These are phyloP conservation scores for Helenozyma baotianmanensis DNA, from an alignment of 805 yeast species.

Conservation along the genomic window DNA sequence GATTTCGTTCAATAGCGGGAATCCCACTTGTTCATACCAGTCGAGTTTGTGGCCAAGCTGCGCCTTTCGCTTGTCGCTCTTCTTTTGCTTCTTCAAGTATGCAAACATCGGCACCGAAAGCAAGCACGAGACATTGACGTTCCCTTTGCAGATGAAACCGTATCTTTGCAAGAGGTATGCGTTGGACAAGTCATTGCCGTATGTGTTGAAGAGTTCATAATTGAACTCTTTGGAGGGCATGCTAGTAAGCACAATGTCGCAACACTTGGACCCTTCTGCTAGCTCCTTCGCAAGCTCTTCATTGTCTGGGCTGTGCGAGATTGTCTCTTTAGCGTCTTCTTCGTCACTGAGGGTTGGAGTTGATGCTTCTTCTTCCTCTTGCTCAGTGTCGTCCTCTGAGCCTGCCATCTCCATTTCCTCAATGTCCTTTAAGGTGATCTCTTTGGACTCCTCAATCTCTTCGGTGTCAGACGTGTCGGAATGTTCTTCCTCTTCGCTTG, in stretches of 20 bases:
- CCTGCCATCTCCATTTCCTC: slow-evolving; percentile 19
- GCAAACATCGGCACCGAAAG: slow-evolving; percentile 48
- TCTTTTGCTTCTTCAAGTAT: slow-evolving; percentile 22
- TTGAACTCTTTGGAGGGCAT: slow-evolving; percentile 39
- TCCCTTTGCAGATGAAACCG: slow-evolving; percentile 61
- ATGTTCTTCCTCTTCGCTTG: slow-evolving; percentile 22
- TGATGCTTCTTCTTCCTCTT: slow-evolving; percentile 17
- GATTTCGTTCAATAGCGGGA: slow-evolving; percentile 29
- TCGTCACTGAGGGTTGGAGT: slow-evolving; percentile 15
- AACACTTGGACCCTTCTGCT: slow-evolving; percentile 45
- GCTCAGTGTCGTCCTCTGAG: slow-evolving; percentile 20
- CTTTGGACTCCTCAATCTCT: slow-evolving; percentile 15
- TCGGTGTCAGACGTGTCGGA: slow-evolving; percentile 11
- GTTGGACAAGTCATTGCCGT: slow-evolving; percentile 67
- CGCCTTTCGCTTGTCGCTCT: slow-evolving; percentile 21
- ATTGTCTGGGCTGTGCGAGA: slow-evolving; percentile 9
- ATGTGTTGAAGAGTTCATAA: slow-evolving; percentile 72
- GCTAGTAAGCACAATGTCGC: slow-evolving; percentile 58
- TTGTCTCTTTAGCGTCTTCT: slow-evolving; percentile 15
- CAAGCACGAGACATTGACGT: slow-evolving; percentile 49
- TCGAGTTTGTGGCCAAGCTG: slow-evolving; percentile 35
- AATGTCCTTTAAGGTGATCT: slow-evolving; percentile 29
- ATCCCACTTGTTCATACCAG: slow-evolving; percentile 50
- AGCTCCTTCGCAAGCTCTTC: slow-evolving; percentile 34
- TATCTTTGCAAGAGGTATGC: slow-evolving; percentile 66